Base-by-base conservation (phyloP, 1,139 yeast species). In the Geotrichum candidum region DNA sequence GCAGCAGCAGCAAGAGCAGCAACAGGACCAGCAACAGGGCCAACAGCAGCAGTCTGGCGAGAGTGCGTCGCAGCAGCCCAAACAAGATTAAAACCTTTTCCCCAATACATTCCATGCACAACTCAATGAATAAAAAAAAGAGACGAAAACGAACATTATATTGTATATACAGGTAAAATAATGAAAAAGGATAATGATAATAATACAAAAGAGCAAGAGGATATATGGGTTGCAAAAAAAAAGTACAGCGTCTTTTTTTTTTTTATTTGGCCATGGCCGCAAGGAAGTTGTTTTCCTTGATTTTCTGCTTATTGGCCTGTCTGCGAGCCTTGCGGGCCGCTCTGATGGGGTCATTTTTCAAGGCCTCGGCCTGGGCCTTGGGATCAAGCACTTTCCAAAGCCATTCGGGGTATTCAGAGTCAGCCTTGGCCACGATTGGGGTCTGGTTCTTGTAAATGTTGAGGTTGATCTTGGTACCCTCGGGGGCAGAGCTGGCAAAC, bases 381-480 rank as follows among this genome's bases (percentile, higher is more conserved):
- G 82, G 79, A 72, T 91, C 96, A 55, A 91, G 81, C 65, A 90
- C 80, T n/a, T 81, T 84, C 99, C 99, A 94, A 63, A 94, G 81
- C 98, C 98, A 94, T 57, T 82, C 90, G 2, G 99, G 99, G 72
- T 94, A 94, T 70, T 92, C 96, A 51, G 80, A 78, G 72, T 94
- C 98, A 65, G 87, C 89, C 62, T 87, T 76, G 1, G 99, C 98
- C 6, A 90, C 86, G n/a, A 96, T 94, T 68, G 91, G 97, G 65
- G 86, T 84, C 27, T 95, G 96, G 50, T 82, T 80, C 73, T 91
- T 91, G 71, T 82, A 84, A 61, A 94, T 81, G 69, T 88, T 88
- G 70, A 92, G 77, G 70, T 89, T 89, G 67, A 94, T 80, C 15
- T 82, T 81, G 0, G 98, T 90, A 7, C 99, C 99, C 5, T 90